Evolutionary conservation across 495 filamentous ascomycete species (phyloP).

Genomic region (Penicillium silybi): DNA sequence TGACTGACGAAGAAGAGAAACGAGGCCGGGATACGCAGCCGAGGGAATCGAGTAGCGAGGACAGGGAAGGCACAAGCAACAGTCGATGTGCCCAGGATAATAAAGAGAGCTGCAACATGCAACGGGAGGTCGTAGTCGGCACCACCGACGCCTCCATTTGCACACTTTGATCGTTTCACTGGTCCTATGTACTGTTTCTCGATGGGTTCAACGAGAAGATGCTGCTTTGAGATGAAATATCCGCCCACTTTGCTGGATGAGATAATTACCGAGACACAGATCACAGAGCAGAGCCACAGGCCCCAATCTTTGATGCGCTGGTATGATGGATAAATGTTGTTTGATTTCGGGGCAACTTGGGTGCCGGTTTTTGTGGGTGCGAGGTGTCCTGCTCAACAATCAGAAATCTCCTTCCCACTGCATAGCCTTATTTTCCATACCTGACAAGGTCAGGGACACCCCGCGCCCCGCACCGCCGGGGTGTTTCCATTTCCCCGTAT

Average conservation of each 20-base stretch:
- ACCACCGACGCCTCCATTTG: conserved; percentile 20
- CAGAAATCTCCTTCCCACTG: neutral
- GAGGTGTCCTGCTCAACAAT: conserved; percentile 19
- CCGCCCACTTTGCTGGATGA: conserved; percentile 13
- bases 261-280: conserved; percentile 22
- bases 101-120: conserved; percentile 64
- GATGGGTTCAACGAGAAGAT: neutral
- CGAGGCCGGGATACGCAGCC: conserved; percentile 27
- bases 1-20: conserved; percentile 67
- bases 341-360: neutral
- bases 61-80: conserved; percentile 44
- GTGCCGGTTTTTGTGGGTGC: conserved; percentile 8
- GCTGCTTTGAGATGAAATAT: conserved; percentile 6
- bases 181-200: neutral
- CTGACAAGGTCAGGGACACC: conserved; percentile 34
- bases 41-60: conserved; percentile 34
- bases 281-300: conserved; percentile 28
- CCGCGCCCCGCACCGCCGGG: neutral
- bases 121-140: conserved; percentile 52
- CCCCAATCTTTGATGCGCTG: conserved; percentile 22
- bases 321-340: conserved; percentile 6
- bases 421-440: conserved; percentile 7
- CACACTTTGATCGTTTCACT: conserved; percentile 24
- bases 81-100: conserved; percentile 62
- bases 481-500: conserved; percentile 9